A percentile compares a stretch with the other conserved stretches of the same genome.
Conservation (phyloP, 768 basidiomycete species). For the Floccularia luteovirens region DNA sequence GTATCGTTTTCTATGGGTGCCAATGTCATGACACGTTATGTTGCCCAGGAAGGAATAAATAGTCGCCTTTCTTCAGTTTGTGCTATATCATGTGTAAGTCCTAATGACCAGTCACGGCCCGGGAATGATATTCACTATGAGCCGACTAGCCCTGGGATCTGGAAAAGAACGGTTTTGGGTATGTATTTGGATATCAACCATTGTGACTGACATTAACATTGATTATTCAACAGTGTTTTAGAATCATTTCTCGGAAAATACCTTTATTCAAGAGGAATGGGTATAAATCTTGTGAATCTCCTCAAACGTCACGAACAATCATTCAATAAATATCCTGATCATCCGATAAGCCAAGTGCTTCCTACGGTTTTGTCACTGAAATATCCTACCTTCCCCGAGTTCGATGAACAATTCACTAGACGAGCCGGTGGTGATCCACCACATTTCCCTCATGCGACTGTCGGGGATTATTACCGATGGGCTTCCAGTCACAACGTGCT, state of each 20-base stretch:
- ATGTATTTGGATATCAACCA: conserved; percentile 13
- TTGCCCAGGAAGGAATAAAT: conserved; percentile 61
- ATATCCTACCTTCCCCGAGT: conserved; percentile 29
- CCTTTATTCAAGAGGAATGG: conserved; percentile 57
- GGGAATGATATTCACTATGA: too few species aligned
- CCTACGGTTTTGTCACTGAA: conserved; percentile 25
- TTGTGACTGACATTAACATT: background rate
- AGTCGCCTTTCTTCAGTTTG: conserved; percentile 47
- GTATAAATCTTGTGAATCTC: conserved; percentile 42
- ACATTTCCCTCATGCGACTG: conserved; percentile 18
- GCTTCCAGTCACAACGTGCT: conserved; percentile 42
- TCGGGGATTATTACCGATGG: conserved; percentile 20
- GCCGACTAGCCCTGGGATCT: conserved; percentile 32
- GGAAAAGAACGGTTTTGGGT: conserved; percentile 20
- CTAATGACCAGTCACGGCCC: background rate
- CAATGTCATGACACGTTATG: conserved; percentile 67
- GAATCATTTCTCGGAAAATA: conserved; percentile 36
- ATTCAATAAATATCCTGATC: conserved; percentile 32
- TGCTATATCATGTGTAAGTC: conserved; percentile 52
- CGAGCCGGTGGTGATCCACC: conserved; percentile 38
- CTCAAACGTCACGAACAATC: conserved; percentile 29
- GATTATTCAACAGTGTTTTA: conserved; percentile 12
- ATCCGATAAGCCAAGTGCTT: conserved; percentile 26
- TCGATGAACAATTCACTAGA: conserved; percentile 42
- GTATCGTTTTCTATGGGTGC: conserved; percentile 82